A percentile compares a stretch with the other conserved stretches of the same genome.
phyloP scores from a whole-genome alignment of 495 filamentous ascomycete species.

The Penicillium nucicola region DNA sequence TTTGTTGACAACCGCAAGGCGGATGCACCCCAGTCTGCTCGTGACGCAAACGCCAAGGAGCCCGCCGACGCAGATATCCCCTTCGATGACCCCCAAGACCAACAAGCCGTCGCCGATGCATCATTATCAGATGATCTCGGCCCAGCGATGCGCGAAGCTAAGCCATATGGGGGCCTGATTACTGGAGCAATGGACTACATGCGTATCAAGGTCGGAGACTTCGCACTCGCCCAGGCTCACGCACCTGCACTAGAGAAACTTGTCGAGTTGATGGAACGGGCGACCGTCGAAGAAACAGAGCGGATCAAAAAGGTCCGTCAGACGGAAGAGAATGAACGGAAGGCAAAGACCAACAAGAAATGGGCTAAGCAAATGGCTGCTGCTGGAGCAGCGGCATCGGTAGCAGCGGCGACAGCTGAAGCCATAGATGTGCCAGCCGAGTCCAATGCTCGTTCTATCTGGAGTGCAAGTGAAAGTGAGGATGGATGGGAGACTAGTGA shows the following conservation, averaged over 20 bases:
- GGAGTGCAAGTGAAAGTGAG: slow-evolving; percentile 45
- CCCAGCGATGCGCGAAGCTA: not conserved
- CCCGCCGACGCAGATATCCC: slow-evolving; percentile 26
- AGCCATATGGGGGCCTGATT: slow-evolving; percentile 44
- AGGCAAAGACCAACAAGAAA: slow-evolving; percentile 26
- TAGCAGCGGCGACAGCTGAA: slow-evolving; percentile 3
- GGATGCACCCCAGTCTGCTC: not conserved
- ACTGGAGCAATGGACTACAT: slow-evolving; percentile 89
- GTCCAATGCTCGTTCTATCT: slow-evolving; percentile 19
- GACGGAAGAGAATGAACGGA: slow-evolving; percentile 22
- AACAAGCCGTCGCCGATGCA: not conserved
- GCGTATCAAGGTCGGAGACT: slow-evolving; percentile 76
- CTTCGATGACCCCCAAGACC: slow-evolving; percentile 27
- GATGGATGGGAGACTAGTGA: slow-evolving; percentile 40
- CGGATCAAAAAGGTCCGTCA: slow-evolving; percentile 12
- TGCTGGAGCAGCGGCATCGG: slow-evolving; percentile 2
- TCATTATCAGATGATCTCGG: slow-evolving; percentile 20
- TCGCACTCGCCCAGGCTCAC: slow-evolving; percentile 71
- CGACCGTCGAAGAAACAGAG: slow-evolving; percentile 16
- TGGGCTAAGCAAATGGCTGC: slow-evolving; percentile 13
- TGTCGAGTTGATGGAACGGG: slow-evolving; percentile 44
- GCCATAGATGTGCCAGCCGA: not conserved
- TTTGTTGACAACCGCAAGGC: slow-evolving; percentile 16
- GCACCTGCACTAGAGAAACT: slow-evolving; percentile 69
- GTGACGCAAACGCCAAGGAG: slow-evolving; percentile 3